Conservation (phyloP, 192 early-diverging fungal genomes). For the Helicostylum pulchrum region DNA sequence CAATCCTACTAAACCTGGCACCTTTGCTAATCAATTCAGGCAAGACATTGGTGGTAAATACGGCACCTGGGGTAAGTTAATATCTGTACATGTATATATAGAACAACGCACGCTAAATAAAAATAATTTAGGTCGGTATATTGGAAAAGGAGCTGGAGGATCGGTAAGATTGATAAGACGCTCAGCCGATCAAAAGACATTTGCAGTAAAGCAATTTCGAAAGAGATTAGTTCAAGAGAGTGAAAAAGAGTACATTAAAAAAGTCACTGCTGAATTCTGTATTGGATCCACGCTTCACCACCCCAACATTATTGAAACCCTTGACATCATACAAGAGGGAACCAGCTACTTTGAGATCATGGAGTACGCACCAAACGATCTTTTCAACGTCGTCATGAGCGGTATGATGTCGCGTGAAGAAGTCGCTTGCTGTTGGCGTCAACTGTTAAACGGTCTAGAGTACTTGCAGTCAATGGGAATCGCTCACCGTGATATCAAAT, state of each 20-base stretch:
- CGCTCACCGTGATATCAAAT: conserved; percentile 91
- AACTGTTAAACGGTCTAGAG: conserved; percentile 75
- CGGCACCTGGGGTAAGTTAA: conserved; percentile 32
- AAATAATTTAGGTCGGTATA: conserved; percentile 23
- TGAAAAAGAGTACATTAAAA: conserved; percentile 75
- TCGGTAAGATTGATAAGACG: conserved; percentile 67
- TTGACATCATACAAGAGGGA: conserved; percentile 72
- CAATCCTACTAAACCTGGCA: neutral
- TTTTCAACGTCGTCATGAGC: conserved; percentile 77
- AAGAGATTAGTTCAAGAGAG: conserved; percentile 61
- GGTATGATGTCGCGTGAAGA: conserved; percentile 74
- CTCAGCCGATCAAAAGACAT: conserved; percentile 57
- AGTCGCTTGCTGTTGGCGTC: conserved; percentile 85
- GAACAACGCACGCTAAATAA: neutral
- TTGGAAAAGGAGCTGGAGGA: conserved; percentile 71
- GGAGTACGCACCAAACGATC: conserved; percentile 91
- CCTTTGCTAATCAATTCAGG: conserved; percentile 34
- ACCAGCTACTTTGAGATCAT: conserved; percentile 70
- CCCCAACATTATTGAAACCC: conserved; percentile 74
- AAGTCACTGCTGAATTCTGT: conserved; percentile 81
- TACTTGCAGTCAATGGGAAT: conserved; percentile 91
- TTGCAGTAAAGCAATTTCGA: conserved; percentile 81
- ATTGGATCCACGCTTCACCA: conserved; percentile 73
- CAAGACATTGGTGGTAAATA: conserved; percentile 27
- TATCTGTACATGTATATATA: neutral